Conservation (phyloP, 352 stramenopile genomes). For the Globisporangium uncinulatum region DNA sequence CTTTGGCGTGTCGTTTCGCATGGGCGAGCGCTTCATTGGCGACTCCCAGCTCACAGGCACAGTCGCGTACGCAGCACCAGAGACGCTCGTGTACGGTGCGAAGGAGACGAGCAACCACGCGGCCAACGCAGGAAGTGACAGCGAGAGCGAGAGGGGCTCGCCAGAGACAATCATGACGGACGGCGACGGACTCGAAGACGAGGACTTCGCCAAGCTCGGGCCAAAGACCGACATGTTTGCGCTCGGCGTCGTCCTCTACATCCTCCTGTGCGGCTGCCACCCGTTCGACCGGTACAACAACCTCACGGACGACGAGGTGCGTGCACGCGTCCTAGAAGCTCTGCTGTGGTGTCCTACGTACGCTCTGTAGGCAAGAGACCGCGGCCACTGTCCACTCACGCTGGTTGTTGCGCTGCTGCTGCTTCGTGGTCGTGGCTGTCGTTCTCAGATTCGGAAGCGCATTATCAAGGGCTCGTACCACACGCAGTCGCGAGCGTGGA, state of each 20-base stretch:
- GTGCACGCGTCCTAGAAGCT: neutral
- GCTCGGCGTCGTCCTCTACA: slow-evolving; percentile 79
- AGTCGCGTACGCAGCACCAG: slow-evolving; percentile 66
- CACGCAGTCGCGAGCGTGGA: slow-evolving; percentile 64
- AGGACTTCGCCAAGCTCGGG: slow-evolving; percentile 45
- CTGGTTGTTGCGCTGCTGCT: neutral
- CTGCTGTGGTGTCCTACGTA: too few species aligned
- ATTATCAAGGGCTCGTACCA: slow-evolving; percentile 79
- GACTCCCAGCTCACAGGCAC: slow-evolving; percentile 73
- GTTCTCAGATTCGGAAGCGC: slow-evolving; percentile 58
- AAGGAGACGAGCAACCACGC: slow-evolving; percentile 13
- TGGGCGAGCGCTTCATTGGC: slow-evolving; percentile 68
- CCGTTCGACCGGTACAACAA: slow-evolving; percentile 87
- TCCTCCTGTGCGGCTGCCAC: slow-evolving; percentile 77
- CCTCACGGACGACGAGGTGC: slow-evolving; percentile 73
- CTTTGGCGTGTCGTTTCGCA: slow-evolving; percentile 79
- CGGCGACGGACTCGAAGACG: slow-evolving; percentile 18
- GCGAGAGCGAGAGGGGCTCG: slow-evolving; percentile 3
- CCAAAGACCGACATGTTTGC: slow-evolving; percentile 81
- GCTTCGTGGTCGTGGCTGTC: neutral
- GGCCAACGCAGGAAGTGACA: too few species aligned
- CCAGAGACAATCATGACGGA: slow-evolving; percentile 5
- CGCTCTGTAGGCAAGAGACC: too few species aligned
- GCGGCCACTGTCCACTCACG: too few species aligned
- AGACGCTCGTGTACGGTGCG: slow-evolving; percentile 53